phyloP scores from a whole-genome alignment of 306 rosid genomes.

The Dalbergia cochinchinensis region DNA sequence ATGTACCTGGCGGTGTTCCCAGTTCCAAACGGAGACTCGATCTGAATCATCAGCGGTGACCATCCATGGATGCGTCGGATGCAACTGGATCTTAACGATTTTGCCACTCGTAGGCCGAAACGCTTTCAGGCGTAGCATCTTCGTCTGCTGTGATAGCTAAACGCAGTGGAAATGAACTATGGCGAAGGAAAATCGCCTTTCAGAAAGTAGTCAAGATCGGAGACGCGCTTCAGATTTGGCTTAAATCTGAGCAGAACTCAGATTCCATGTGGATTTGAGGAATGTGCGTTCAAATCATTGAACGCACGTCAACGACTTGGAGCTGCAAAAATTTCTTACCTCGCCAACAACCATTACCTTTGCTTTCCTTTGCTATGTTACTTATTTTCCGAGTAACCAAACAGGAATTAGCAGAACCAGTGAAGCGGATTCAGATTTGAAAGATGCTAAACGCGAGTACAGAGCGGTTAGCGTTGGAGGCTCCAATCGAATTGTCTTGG shows the following conservation, averaged over 20 bases:
- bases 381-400: slow-evolving; percentile 41
- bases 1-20: slow-evolving; percentile 96
- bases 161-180: neutral
- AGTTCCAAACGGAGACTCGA: slow-evolving; percentile 98
- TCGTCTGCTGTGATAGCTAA: slow-evolving; percentile 21
- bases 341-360: slow-evolving; percentile 14
- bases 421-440: neutral
- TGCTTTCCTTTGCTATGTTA: slow-evolving; percentile 6
- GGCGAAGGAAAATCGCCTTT: slow-evolving; percentile 20
- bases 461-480: slow-evolving; percentile 1
- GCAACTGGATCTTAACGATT: slow-evolving; percentile 94
- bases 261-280: slow-evolving; percentile 29
- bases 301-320: slow-evolving; percentile 37
- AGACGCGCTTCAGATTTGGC: slow-evolving; percentile 34
- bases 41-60: slow-evolving; percentile 97
- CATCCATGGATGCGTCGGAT: slow-evolving; percentile 99
- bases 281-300: slow-evolving; percentile 48
- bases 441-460: neutral
- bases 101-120: slow-evolving; percentile 87
- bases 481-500: slow-evolving; percentile 4
- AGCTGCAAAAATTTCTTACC: slow-evolving; percentile 6
- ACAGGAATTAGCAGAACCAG: slow-evolving; percentile 9
- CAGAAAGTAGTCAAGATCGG: slow-evolving; percentile 41
- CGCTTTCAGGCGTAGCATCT: slow-evolving; percentile 88
- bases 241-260: slow-evolving; percentile 33